Conservation (phyloP, 352 stramenopile species). For the Phytophthora quininea region DNA sequence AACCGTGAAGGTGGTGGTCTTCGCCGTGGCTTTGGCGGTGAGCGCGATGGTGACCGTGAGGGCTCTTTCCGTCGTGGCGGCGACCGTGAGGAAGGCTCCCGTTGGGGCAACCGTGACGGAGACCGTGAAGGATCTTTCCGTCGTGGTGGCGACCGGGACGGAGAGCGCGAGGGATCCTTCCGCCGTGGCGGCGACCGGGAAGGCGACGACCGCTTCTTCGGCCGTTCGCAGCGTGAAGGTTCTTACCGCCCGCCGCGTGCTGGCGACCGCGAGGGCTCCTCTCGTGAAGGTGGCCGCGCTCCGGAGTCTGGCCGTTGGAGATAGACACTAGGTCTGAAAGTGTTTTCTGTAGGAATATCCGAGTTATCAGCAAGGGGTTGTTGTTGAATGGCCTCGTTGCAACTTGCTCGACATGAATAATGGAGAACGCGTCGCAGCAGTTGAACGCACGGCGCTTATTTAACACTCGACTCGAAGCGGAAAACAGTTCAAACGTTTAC, state of each 20-base stretch:
- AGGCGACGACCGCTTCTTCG: conserved; percentile 58
- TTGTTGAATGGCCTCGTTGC: conserved; percentile 28
- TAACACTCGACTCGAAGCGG: conserved; percentile 6
- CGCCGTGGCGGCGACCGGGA: conserved; percentile 38
- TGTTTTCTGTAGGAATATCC: conserved; percentile 21
- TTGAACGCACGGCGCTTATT: conserved; percentile 20
- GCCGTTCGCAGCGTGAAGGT: conserved; percentile 45
- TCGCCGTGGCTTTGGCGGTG: conserved; percentile 31
- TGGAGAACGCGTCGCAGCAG: conserved; percentile 7
- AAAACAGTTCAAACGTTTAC: too few relatives aligned
- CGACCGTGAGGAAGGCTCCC: conserved; percentile 32
- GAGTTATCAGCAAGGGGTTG: conserved; percentile 28
- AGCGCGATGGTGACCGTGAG: conserved; percentile 35
- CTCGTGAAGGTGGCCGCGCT: conserved; percentile 46
- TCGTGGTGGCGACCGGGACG: background rate
- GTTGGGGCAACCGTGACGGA: background rate
- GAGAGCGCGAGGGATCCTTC: conserved; percentile 15
- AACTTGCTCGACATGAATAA: conserved; percentile 26
- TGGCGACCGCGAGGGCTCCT: conserved; percentile 37
- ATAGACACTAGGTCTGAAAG: conserved; percentile 33
- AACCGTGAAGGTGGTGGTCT: conserved; percentile 33
- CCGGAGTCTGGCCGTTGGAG: conserved; percentile 74
- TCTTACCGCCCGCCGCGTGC: conserved; percentile 61
- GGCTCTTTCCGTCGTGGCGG: conserved; percentile 16
- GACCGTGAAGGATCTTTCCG: background rate